Base-by-base conservation (phyloP, 768 basidiomycete species). In the Leccinum variicolor region DNA sequence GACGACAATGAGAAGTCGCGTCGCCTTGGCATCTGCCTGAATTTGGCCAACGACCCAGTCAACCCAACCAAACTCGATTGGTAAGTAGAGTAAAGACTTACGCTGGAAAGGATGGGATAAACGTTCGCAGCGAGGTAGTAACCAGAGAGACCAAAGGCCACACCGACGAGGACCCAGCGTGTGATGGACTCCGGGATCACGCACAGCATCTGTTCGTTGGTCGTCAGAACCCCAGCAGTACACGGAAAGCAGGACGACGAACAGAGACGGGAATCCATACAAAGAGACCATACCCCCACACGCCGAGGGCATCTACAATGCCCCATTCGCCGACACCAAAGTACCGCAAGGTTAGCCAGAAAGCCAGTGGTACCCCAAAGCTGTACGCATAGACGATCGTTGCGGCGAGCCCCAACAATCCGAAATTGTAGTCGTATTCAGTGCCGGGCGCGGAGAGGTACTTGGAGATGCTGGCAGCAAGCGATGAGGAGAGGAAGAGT, bases 401-500 rank as follows among this genome's bases (percentile, higher is more conserved):
- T 3, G 92, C 83, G 3, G 92, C 92, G 19, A 91, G 86, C 26
- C 87, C 87, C 21, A 98, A 79, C 31, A 96, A 75, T 29, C 85
- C 84, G 73, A 98, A 95, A 72, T 98, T 85, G 66, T 95, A 96
- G 60, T 86, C 87, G 65, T 86, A 85, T 34, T 77, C 77, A 21
- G 75, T 64, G 3, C 72, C 76, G 3, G 81, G 75, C 25, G 81
- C 74, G 28, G 91, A 89, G 41, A 98, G 83, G 74, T 94, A 98
- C n/a, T 85, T 81, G 2, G 89, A 79, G 63, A 98, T 88, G 49
- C 92, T 92, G 15, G 92, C 86, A 8, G 89, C 92, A 39, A 98
- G 86, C 33, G 92, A 94, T 2, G 96, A 97, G 25, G 90, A 95
- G 57, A 97, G 84, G 78, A 95, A 98, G 58, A 98, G 85, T 0